Evolutionary conservation across 768 basidiomycete species (phyloP), one percentile per base, ranked within the genome.

Genomic region (Auricularia heimuer): DNA sequence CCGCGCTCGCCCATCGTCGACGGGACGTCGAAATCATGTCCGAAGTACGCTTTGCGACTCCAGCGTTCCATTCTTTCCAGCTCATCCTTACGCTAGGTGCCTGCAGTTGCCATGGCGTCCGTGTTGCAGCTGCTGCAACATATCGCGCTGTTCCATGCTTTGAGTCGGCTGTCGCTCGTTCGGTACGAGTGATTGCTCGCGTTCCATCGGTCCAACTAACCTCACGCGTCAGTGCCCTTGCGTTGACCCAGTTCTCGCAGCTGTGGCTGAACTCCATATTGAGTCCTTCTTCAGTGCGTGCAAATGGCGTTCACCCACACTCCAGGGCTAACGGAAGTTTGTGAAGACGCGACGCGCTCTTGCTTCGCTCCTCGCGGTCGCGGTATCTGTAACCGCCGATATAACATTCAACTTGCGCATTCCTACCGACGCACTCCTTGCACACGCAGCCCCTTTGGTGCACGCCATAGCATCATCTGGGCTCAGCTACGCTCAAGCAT

Each of bases 231-330:
- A 92, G 90, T 62, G 86, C 89, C 37, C 78, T 89, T 54, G 69
- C 91, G 39, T 84, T 92, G 69, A 76, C 83, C 24, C 86, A 89
- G 70, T 88, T 88, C 72, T 85, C 89, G 4, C 77, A 82, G 29
- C 76, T 86, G 54, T 90, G 88, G 87, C 77, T 86, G 61, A 80
- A 81, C 63, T 77, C 83, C 4, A 71, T 88, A 64, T 69, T 84
- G 47, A 79, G 71, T 64, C 76, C 81, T 61, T 74, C 79, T 58
- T 80, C 79, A 62, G 85, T 85, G 68, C 70, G 82, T 74, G 34
- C 58, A 21, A 37, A 12, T 7, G n/a, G 12, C 6, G 33, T 58
- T n/a, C 33, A 21, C 4, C 45, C 33, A 14, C 54, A 51, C 54
- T 4, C 36, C 4, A 34, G 47, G n/a, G 21, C 51, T 37, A 24